Base-by-base conservation (phyloP, 2,329 filamentous ascomycete genomes). In the Ceratocystis variospora region DNA sequence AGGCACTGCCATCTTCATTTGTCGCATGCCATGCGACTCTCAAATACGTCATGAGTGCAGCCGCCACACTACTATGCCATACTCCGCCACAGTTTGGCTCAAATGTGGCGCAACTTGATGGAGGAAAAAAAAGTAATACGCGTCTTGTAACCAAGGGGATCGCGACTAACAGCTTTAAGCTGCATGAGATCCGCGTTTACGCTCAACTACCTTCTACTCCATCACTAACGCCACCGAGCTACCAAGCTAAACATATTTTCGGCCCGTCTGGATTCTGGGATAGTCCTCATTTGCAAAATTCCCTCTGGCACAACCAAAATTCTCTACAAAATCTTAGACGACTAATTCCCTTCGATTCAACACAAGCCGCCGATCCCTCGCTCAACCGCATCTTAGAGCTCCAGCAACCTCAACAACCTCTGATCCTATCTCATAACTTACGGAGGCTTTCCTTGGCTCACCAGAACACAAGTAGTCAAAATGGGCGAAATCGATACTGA, bases 401-500 rank as follows among this genome's bases (percentile, higher is more conserved):
- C 4, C 22, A 53, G 4, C 48, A 53, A 25, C 48, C 22, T 28
- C 48, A 53, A 7, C 22, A 53, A n/a, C 22, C 22, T 53, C 48
- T 17, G 1, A 22, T 15, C 25, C 48, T 28, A 25, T 25, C 1
- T 5, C 19, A 28, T 53, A 53, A 10, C 22, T 28, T 25, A 28
- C 10, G 6, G 10, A 25, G 3, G 10, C 37, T 25, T 19, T 15
- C n/a, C 10, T 5, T 19, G 25, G 5, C 22, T 5, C 4, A 8
- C n/a, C 55, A 59, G 33, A 4, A 37, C 48, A 25, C 48, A 19
- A 3, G 7, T 4, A 2, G 15, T 7, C 19, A 63, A 15, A n/a
- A 67, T 67, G 66, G 62, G 61, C 19, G 53, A 19, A 4, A 19
- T 63, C 22, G 44, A 33, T 50, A 46, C 59, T 62, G 62, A 64